A percentile compares a stretch with the other conserved stretches of the same genome.
phyloP scores from a whole-genome alignment of 352 stramenopile species.

The Aphanomyces invadans region DNA sequence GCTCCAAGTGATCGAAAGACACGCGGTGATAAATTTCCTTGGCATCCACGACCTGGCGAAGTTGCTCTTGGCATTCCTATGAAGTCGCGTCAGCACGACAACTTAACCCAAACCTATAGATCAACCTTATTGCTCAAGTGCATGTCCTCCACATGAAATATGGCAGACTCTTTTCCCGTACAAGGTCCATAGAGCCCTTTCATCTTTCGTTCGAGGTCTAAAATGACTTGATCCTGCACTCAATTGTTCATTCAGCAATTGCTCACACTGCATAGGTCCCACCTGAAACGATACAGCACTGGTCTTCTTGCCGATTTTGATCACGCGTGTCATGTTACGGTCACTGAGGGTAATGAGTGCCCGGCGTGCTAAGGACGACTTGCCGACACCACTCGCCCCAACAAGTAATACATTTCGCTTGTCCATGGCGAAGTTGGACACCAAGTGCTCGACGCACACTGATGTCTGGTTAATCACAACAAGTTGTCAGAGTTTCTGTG shows the following conservation, averaged over 20 bases:
- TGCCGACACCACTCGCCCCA: slow-evolving; percentile 43
- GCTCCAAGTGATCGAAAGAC: slow-evolving; percentile 16
- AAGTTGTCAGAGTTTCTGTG: no score
- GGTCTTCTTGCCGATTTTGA: slow-evolving; percentile 33
- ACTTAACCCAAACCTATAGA: not conserved
- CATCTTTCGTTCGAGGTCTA: slow-evolving; percentile 33
- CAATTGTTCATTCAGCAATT: no score
- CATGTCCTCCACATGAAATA: slow-evolving; percentile 20
- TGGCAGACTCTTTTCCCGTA: slow-evolving; percentile 33
- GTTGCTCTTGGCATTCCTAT: slow-evolving; percentile 38
- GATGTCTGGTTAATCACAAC: not conserved
- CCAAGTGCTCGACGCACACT: slow-evolving; percentile 25
- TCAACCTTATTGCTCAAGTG: slow-evolving; percentile 11
- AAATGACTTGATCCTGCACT: slow-evolving; percentile 5
- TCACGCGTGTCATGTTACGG: slow-evolving; percentile 31
- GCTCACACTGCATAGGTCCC: no score
- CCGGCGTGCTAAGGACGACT: slow-evolving; percentile 40
- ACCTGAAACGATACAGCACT: slow-evolving; percentile 8
- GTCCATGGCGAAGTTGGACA: slow-evolving; percentile 31
- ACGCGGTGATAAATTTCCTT: slow-evolving; percentile 28
- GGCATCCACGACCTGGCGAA: slow-evolving; percentile 52
- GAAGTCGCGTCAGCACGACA: not conserved
- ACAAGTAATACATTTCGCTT: slow-evolving; percentile 45
- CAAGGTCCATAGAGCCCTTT: slow-evolving; percentile 48
- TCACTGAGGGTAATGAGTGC: slow-evolving; percentile 32